Conservation (phyloP, 345 rosid genomes). For the Syzygium aromaticum region DNA sequence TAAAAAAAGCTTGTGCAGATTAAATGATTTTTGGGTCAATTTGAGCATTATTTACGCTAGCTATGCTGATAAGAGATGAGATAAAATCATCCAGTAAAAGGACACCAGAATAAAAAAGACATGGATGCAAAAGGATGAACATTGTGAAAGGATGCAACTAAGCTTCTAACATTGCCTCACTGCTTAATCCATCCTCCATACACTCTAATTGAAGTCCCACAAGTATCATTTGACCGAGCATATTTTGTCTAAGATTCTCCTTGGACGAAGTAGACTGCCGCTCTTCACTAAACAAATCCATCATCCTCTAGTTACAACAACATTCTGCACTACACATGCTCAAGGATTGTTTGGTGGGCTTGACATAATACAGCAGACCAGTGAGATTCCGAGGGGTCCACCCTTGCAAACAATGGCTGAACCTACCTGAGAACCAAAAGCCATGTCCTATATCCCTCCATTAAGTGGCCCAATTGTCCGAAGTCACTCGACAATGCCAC, state of each 20-base stretch:
- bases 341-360: background rate
- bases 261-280: background rate
- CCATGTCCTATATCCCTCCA: background rate
- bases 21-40: background rate
- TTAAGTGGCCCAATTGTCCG: background rate
- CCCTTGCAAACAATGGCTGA: background rate
- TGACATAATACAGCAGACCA: background rate
- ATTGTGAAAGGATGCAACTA: background rate
- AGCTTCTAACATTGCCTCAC: background rate
- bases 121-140: background rate
- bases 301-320: background rate
- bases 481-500: background rate
- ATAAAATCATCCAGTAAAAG: background rate
- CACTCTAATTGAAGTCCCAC: background rate
- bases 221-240: background rate
- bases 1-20: background rate
- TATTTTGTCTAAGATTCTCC: background rate
- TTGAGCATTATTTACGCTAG: background rate
- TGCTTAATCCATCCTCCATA: background rate
- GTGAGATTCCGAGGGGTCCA: background rate
- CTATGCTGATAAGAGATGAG: background rate
- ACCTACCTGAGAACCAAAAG: background rate
- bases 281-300: background rate
- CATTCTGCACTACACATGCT: background rate
- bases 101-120: background rate